Evolutionary conservation across 192 early-diverging fungal species (phyloP).

Genomic region (Umbelopsis sp.): DNA sequence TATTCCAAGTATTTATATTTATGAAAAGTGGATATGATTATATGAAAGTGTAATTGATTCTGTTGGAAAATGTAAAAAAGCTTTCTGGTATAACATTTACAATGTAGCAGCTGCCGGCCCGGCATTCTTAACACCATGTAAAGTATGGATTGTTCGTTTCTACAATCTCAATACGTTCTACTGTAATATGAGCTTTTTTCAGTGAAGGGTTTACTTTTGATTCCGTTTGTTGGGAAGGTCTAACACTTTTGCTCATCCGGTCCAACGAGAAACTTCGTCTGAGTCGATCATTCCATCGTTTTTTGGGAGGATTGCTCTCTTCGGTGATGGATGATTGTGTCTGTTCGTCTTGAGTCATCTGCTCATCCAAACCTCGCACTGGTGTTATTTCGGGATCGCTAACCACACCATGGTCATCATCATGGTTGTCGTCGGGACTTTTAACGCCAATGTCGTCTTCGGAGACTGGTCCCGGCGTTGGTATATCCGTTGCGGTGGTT

Average conservation of each 20-base stretch:
- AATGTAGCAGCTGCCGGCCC: no score
- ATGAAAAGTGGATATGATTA: no score
- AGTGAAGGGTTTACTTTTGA: not conserved
- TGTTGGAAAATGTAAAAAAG: not conserved
- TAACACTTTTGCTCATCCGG: not conserved
- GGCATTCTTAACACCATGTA: not conserved
- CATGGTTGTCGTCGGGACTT: not conserved
- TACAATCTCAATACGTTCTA: conserved; percentile 10
- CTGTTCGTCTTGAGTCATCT: not conserved
- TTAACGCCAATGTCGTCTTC: not conserved
- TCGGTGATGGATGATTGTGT: not conserved
- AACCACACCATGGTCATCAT: not conserved
- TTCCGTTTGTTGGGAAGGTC: not conserved
- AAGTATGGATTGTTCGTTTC: conserved; percentile 5
- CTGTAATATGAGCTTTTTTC: conserved; percentile 1
- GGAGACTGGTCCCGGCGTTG: not conserved
- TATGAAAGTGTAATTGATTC: not conserved
- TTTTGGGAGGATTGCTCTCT: not conserved
- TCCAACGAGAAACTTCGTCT: not conserved
- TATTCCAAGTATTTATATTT: no score
- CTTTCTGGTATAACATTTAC: not conserved
- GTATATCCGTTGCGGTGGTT: not conserved
- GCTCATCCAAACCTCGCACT: not conserved
- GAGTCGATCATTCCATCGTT: conserved; percentile 2
- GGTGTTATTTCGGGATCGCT: not conserved